These are phyloP conservation scores for Ambrosia hybrid DNA, from an alignment of 140 eudicot genomes.

Conservation along the genomic window DNA sequence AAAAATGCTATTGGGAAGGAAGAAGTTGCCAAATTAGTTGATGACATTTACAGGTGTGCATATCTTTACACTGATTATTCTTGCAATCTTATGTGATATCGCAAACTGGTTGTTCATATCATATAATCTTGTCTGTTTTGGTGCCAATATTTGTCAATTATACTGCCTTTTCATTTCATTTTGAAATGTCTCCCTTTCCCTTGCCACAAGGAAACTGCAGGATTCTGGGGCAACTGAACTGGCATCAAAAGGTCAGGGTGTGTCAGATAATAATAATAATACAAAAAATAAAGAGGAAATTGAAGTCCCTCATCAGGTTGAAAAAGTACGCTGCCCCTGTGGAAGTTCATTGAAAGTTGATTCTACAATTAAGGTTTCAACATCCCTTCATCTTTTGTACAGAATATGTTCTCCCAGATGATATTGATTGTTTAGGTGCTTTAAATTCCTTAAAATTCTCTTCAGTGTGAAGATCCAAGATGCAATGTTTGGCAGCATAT, in stretches of 20 bases:
- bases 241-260: slow-evolving; percentile 56
- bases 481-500: slow-evolving; percentile 93
- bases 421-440: slow-evolving; percentile 11
- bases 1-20: slow-evolving; percentile 26
- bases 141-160: neutral
- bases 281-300: slow-evolving; percentile 53
- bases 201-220: slow-evolving; percentile 73
- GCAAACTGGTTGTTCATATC: neutral
- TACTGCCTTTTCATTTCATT: slow-evolving; percentile 4
- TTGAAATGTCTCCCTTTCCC: slow-evolving; percentile 10
- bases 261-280: slow-evolving; percentile 43
- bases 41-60: slow-evolving; percentile 83
- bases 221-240: slow-evolving; percentile 66
- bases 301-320: slow-evolving; percentile 56
- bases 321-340: slow-evolving; percentile 88
- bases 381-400: neutral
- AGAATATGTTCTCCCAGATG: slow-evolving; percentile 5
- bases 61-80: slow-evolving; percentile 14
- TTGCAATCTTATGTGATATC: slow-evolving; percentile 10
- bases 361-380: slow-evolving; percentile 68
- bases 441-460: slow-evolving; percentile 10
- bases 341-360: slow-evolving; percentile 70
- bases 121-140: slow-evolving; percentile 6
- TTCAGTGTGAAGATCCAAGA: slow-evolving; percentile 83
- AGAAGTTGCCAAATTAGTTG: slow-evolving; percentile 67